Conservation (phyloP, 192 early-diverging fungal genomes). For the Coemansia sp. region DNA sequence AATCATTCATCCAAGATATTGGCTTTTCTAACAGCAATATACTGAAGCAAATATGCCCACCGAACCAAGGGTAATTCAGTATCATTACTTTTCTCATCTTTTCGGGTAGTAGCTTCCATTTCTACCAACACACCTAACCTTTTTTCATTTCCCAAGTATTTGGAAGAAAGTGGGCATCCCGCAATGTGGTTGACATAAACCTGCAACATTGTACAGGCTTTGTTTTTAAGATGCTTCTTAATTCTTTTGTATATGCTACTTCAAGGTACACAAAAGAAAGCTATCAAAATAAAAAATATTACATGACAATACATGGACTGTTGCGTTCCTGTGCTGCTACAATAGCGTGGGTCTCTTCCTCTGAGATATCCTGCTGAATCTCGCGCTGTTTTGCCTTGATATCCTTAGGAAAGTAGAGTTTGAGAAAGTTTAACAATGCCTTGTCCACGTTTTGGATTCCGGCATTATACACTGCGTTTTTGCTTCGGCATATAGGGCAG, state of each 20-base stretch:
- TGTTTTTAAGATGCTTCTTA: background rate
- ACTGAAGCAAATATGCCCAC: no score
- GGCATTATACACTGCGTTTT: constrained; percentile 61
- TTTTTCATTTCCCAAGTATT: background rate
- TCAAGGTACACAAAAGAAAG: background rate
- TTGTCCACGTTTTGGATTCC: constrained; percentile 62
- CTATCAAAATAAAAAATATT: background rate
- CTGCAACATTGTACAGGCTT: background rate
- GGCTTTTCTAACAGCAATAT: no score
- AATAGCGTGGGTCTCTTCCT: constrained; percentile 62
- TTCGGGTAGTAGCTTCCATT: background rate
- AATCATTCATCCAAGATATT: no score
- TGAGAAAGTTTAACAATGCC: constrained; percentile 66
- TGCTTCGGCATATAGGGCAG: constrained; percentile 73
- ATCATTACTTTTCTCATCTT: background rate
- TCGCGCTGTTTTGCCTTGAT: constrained; percentile 70
- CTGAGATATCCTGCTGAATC: constrained; percentile 61
- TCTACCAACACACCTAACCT: background rate
- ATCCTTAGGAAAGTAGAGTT: constrained; percentile 78
- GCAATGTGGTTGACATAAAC: background rate
- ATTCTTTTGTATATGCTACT: background rate
- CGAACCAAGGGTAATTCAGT: no score
- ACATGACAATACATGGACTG: constrained; percentile 39
- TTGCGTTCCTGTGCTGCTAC: constrained; percentile 45
- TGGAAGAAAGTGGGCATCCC: background rate